phyloP scores from a whole-genome alignment of 768 basidiomycete species.

The Trametes elegans region DNA sequence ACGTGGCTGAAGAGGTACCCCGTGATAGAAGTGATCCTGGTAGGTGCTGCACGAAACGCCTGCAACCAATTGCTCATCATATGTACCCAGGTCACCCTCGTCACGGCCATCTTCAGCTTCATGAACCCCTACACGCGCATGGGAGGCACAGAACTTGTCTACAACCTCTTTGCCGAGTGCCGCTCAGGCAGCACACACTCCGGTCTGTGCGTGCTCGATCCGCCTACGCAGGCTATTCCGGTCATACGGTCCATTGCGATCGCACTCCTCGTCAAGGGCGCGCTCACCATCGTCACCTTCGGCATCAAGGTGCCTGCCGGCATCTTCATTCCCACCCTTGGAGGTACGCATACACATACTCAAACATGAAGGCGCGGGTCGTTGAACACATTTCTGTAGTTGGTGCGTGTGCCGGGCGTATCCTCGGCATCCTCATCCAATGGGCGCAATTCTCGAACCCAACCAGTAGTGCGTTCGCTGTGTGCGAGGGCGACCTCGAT shows the following conservation, averaged over 20 bases:
- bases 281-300: constrained; percentile 84
- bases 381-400: constrained; percentile 37
- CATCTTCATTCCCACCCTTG: constrained; percentile 95
- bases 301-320: constrained; percentile 92
- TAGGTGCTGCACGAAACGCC: constrained; percentile 35
- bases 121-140: constrained; percentile 88
- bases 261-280: constrained; percentile 79
- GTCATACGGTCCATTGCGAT: constrained; percentile 65
- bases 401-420: constrained; percentile 89
- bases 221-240: constrained; percentile 54
- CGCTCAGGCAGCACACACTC: constrained; percentile 52
- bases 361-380: not conserved
- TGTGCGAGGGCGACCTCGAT: constrained; percentile 60
- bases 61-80: not conserved
- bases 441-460: constrained; percentile 68
- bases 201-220: constrained; percentile 71
- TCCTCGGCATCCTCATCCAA: constrained; percentile 80
- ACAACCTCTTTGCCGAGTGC: constrained; percentile 89
- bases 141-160: constrained; percentile 94
- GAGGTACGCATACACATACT: constrained; percentile 30
- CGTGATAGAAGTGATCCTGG: constrained; percentile 77
- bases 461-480: constrained; percentile 54
- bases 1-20: constrained; percentile 83
- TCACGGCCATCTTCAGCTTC: constrained; percentile 79
- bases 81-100: constrained; percentile 60